Evolutionary conservation across 202 grass and related monocot genomes (phyloP).

Genomic region (Musa balbisiana): DNA sequence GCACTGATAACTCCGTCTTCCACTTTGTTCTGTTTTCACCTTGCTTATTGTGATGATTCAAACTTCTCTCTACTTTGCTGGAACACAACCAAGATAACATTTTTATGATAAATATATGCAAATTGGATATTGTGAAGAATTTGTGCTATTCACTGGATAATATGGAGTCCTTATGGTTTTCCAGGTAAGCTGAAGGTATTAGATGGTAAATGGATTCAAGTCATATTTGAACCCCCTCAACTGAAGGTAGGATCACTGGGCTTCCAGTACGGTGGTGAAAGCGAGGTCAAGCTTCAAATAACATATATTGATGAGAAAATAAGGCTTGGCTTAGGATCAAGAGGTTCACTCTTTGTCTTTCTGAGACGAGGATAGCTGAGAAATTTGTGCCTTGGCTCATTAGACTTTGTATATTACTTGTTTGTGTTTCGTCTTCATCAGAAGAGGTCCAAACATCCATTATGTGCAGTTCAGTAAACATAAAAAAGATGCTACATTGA

Average conservation of each 20-base stretch:
- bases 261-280: conserved; percentile 73
- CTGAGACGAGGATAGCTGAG: conserved; percentile 38
- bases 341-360: conserved; percentile 83
- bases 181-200: conserved; percentile 72
- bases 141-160: no score
- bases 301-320: conserved; percentile 82
- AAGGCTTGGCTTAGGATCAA: conserved; percentile 69
- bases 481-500: background rate
- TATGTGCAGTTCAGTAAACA: no score
- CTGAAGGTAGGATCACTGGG: conserved; percentile 62
- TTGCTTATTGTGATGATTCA: background rate
- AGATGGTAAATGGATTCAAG: conserved; percentile 87
- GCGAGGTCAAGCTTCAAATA: conserved; percentile 87
- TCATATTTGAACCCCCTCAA: conserved; percentile 75
- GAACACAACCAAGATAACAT: no score
- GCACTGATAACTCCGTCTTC: background rate
- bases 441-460: no score
- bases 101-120: no score
- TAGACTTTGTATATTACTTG: no score
- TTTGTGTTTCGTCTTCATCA: no score
- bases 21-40: background rate
- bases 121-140: no score
- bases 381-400: background rate
- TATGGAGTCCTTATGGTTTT: background rate
- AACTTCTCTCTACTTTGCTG: background rate